Percentiles rank a stretch among this genome's conserved stretches.
These are phyloP conservation scores for Clathrospora elynae DNA, from an alignment of 2,329 filamentous ascomycete species.

Conservation along the genomic window DNA sequence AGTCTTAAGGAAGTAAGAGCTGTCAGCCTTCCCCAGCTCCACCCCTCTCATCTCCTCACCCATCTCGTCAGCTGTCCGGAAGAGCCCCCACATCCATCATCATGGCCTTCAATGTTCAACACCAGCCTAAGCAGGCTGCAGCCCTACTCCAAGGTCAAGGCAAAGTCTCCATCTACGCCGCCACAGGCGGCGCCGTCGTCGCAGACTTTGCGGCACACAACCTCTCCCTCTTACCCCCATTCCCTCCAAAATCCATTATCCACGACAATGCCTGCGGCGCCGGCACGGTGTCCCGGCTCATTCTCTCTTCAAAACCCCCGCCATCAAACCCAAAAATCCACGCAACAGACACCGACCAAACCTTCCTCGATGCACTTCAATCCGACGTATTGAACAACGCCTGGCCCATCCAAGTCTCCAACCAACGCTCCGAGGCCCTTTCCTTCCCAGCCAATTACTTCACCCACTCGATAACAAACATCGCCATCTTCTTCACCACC, in stretches of 20 bases:
- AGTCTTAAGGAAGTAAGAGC: background rate
- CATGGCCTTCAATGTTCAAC: slow-evolving; percentile 21
- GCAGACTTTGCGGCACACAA: slow-evolving; percentile 34
- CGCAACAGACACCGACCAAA: slow-evolving; percentile 39
- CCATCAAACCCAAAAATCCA: slow-evolving; percentile 28
- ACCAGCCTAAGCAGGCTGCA: slow-evolving; percentile 31
- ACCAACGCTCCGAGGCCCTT: slow-evolving; percentile 24
- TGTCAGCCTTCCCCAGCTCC: background rate
- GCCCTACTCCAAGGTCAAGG: slow-evolving; percentile 27
- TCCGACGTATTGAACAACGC: slow-evolving; percentile 13
- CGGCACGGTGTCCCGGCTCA: slow-evolving; percentile 34
- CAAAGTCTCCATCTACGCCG: slow-evolving; percentile 38
- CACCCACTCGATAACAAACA: slow-evolving; percentile 49
- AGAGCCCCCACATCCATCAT: background rate
- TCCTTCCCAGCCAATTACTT: slow-evolving; percentile 42
- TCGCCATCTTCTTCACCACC: slow-evolving; percentile 48
- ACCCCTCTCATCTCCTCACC: no score
- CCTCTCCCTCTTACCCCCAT: slow-evolving; percentile 32
- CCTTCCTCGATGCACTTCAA: slow-evolving; percentile 32
- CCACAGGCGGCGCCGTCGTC: slow-evolving; percentile 37
- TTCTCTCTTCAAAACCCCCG: slow-evolving; percentile 20
- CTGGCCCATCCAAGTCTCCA: slow-evolving; percentile 34
- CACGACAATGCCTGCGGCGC: slow-evolving; percentile 46
- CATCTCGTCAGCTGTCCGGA: no score
- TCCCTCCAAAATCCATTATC: slow-evolving; percentile 34